These are phyloP conservation scores for Zoysia japonica DNA, from an alignment of 176 grass and related monocot genomes.

Conservation along the genomic window DNA sequence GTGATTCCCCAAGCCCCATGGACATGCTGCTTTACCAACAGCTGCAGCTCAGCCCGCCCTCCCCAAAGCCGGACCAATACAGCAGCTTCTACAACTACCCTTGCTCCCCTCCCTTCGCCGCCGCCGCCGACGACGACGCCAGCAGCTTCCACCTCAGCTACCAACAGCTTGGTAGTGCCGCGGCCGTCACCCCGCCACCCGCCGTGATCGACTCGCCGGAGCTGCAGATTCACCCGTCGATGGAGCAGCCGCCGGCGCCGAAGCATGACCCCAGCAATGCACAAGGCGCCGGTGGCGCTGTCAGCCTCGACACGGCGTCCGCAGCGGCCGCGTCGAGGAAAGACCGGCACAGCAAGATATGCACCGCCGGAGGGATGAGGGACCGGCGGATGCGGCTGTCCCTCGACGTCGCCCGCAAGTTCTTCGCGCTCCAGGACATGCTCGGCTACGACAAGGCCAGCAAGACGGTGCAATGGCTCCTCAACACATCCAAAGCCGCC, in stretches of 20 bases:
- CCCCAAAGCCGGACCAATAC: slow-evolving; percentile 46
- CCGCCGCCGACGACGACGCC: slow-evolving; percentile 14
- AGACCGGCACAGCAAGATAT: slow-evolving; percentile 92
- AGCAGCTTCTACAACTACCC: slow-evolving; percentile 45
- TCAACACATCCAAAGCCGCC: slow-evolving; percentile 72
- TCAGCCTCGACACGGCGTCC: slow-evolving; percentile 18
- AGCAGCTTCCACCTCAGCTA: slow-evolving; percentile 36
- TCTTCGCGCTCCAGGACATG: slow-evolving; percentile 90
- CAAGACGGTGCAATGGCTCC: slow-evolving; percentile 97
- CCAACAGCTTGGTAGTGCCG: slow-evolving; percentile 11
- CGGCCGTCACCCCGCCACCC: slow-evolving; percentile 1
- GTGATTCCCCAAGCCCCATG: slow-evolving; percentile 45
- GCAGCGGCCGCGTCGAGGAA: slow-evolving; percentile 46
- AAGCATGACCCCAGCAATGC: neutral
- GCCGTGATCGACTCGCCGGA: slow-evolving; percentile 35
- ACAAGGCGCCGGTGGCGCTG: neutral
- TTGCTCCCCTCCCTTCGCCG: slow-evolving; percentile 39
- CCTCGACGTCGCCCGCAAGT: slow-evolving; percentile 78
- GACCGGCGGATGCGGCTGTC: slow-evolving; percentile 95
- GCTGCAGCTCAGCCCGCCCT: slow-evolving; percentile 54
- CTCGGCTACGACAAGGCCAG: slow-evolving; percentile 94
- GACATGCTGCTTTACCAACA: slow-evolving; percentile 50
- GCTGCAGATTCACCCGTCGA: slow-evolving; percentile 7
- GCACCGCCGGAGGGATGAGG: slow-evolving; percentile 73
- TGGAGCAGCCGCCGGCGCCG: slow-evolving; percentile 11